These are phyloP conservation scores for Alternaria infectoria DNA, from an alignment of 2,329 filamentous ascomycete genomes.

Conservation along the genomic window DNA sequence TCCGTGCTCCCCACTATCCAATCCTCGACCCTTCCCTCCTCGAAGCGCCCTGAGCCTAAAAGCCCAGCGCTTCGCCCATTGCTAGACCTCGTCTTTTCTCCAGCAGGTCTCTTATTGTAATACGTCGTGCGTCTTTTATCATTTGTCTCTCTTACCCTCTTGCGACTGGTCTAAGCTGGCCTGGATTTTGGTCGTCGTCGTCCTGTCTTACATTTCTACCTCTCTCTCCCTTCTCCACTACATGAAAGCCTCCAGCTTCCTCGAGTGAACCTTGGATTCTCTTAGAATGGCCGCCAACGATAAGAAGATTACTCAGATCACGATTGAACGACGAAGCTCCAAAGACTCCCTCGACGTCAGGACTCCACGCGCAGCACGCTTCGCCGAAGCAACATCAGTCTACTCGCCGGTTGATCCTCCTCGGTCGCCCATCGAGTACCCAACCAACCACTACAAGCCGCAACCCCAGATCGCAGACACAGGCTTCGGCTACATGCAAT, in stretches of 20 bases:
- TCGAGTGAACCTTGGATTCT: slow-evolving; percentile 41
- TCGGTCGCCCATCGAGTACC: slow-evolving; percentile 56
- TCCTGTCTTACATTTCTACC: slow-evolving; percentile 37
- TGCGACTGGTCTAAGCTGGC: slow-evolving; percentile 47
- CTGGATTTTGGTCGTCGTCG: slow-evolving; percentile 45
- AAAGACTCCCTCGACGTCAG: slow-evolving; percentile 59
- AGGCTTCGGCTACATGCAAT: slow-evolving; percentile 86
- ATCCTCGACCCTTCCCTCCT: slow-evolving; percentile 30
- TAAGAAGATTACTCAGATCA: slow-evolving; percentile 51
- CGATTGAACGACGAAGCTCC: slow-evolving; percentile 50
- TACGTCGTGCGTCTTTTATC: slow-evolving; percentile 44
- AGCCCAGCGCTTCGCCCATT: slow-evolving; percentile 48
- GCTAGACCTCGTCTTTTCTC: slow-evolving; percentile 43
- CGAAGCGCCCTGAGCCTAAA: slow-evolving; percentile 51
- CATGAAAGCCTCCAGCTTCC: slow-evolving; percentile 44
- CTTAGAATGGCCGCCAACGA: slow-evolving; percentile 56
- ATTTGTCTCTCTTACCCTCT: slow-evolving; percentile 32
- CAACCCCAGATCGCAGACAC: slow-evolving; percentile 81
- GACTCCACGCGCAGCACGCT: slow-evolving; percentile 75
- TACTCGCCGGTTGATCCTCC: slow-evolving; percentile 74
- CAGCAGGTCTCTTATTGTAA: slow-evolving; percentile 53
- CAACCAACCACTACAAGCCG: slow-evolving; percentile 62
- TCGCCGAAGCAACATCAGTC: slow-evolving; percentile 80
- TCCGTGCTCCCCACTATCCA: slow-evolving; percentile 40
- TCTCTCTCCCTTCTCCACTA: slow-evolving; percentile 22